Evolutionary conservation across 441 rosid species (phyloP).

Genomic region (Aquilaria agallochum): DNA sequence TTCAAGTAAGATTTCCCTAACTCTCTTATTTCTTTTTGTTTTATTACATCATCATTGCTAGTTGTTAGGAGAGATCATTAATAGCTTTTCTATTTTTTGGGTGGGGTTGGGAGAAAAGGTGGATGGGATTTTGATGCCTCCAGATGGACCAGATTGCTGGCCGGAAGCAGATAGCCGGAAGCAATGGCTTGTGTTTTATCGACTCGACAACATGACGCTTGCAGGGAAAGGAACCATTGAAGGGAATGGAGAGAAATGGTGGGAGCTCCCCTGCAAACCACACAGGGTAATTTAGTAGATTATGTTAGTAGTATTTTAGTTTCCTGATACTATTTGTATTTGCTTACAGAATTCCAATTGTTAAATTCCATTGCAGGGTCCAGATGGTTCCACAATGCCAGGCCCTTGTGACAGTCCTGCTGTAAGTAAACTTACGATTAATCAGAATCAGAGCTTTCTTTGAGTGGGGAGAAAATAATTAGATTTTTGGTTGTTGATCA

Average conservation of each 20-base stretch:
- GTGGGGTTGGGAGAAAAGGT: conserved; percentile 33
- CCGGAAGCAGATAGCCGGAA: conserved; percentile 66
- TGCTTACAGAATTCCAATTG: too few relatives aligned
- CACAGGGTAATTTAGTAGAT: conserved; percentile 55
- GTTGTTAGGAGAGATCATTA: neutral
- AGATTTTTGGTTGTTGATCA: conserved; percentile 15
- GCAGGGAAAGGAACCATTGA: conserved; percentile 82
- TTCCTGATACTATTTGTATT: neutral
- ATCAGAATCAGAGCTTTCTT: neutral
- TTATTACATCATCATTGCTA: neutral
- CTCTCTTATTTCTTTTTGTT: neutral
- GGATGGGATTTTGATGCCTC: conserved; percentile 85
- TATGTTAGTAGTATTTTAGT: too few relatives aligned
- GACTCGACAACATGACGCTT: conserved; percentile 55
- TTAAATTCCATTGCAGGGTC: conserved; percentile 45
- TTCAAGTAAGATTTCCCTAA: conserved; percentile 43
- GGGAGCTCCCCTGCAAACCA: conserved; percentile 99
- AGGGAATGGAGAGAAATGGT: conserved; percentile 97
- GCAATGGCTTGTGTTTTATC: conserved; percentile 94
- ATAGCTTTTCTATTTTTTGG: neutral
- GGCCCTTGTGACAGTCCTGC: conserved; percentile 91
- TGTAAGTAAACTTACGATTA: conserved; percentile 37
- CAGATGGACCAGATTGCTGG: conserved; percentile 92
- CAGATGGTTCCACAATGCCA: conserved; percentile 44
- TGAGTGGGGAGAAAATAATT: neutral